Evolutionary conservation across 1,284 basidiomycete genomes (phyloP).

Genomic region (Somion occarium): DNA sequence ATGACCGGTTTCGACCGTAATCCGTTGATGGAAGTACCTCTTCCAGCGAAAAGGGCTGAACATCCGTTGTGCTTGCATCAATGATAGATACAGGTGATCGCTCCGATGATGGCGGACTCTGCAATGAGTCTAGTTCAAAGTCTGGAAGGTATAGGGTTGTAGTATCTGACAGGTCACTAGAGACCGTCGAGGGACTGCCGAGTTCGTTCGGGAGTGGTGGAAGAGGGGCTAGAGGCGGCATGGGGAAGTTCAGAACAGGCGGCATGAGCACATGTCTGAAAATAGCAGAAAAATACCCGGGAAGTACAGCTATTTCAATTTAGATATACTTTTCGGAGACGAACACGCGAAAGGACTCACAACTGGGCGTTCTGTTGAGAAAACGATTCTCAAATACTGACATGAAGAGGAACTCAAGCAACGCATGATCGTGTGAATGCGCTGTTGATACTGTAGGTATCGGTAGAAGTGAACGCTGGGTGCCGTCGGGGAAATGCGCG

Average conservation of each 20-base stretch:
- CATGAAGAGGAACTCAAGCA: conserved; percentile 30
- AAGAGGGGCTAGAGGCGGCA: conserved; percentile 67
- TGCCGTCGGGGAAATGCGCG: conserved; percentile 16
- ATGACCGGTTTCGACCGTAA: background rate
- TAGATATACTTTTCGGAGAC: background rate
- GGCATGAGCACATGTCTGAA: conserved; percentile 62
- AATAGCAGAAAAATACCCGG: conserved; percentile 65
- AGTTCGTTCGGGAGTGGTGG: conserved; percentile 41
- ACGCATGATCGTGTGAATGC: conserved; percentile 29
- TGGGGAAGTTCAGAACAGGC: conserved; percentile 58
- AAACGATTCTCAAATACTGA: conserved; percentile 32
- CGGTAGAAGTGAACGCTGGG: conserved; percentile 13
- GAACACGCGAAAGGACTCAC: conserved; percentile 15
- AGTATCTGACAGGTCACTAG: conserved; percentile 1
- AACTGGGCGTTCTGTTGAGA: conserved; percentile 31
- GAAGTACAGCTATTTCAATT: conserved; percentile 49
- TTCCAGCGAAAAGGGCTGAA: background rate
- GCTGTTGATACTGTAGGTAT: conserved; percentile 10
- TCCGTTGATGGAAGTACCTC: background rate
- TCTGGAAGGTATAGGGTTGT: conserved; percentile 1
- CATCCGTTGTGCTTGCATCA: background rate
- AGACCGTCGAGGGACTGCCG: background rate
- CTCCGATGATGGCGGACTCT: background rate
- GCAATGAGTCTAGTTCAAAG: background rate
- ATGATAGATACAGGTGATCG: background rate